phyloP scores from a whole-genome alignment of 345 rosid species.

The Isatis tinctoria region DNA sequence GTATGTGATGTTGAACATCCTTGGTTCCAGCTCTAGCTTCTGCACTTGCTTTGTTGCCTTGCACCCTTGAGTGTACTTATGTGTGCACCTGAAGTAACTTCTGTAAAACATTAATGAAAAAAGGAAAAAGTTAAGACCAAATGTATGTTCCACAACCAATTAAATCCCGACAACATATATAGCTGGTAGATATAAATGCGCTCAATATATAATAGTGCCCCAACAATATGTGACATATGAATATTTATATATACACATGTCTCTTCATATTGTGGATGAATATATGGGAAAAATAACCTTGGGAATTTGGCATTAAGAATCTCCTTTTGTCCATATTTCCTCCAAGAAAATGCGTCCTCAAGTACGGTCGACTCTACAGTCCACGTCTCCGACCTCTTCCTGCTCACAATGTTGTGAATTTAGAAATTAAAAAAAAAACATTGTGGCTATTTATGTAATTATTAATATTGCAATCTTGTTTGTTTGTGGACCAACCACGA shows the following conservation, averaged over 20 bases:
- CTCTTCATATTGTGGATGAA: not conserved
- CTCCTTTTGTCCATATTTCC: conserved; percentile 85
- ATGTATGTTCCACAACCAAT: conserved; percentile 5
- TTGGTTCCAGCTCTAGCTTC: conserved; percentile 45
- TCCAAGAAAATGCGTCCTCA: conserved; percentile 73
- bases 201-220: not conserved
- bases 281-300: conserved; percentile 42
- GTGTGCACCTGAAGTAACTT: conserved; percentile 82
- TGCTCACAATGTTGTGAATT: conserved; percentile 29
- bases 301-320: conserved; percentile 66
- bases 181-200: conserved; percentile 13
- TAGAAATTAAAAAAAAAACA: not conserved
- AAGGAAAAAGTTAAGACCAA: not conserved
- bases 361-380: conserved; percentile 25
- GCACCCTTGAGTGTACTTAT: conserved; percentile 65
- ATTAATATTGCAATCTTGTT: not conserved
- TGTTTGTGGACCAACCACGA: not conserved
- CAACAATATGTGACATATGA: not conserved
- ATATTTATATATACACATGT: not conserved
- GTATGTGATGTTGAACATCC: conserved; percentile 47
- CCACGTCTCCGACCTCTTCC: conserved; percentile 46
- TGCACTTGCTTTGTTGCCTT: conserved; percentile 84
- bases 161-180: not conserved
- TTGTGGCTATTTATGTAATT: not conserved
- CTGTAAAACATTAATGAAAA: conserved; percentile 35